A percentile compares a stretch with the other conserved stretches of the same genome.
Evolutionary conservation across 2,329 filamentous ascomycete genomes (phyloP).

Genomic region (Lachnellula occidentalis): DNA sequence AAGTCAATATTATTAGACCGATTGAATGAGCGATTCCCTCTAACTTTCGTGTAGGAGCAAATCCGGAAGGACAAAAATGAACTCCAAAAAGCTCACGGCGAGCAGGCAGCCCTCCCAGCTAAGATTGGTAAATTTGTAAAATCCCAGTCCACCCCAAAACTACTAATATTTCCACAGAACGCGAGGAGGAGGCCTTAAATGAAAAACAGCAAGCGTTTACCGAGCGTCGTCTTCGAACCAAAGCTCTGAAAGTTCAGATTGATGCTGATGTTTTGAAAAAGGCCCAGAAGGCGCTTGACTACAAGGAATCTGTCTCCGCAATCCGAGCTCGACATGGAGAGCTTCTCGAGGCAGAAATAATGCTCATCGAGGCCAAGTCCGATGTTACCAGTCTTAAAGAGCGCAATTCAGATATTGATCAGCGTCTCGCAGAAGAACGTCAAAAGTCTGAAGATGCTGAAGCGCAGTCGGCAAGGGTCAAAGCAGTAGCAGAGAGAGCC

Average conservation of each 20-base stretch:
- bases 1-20: no score
- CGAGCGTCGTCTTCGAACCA: constrained; percentile 38
- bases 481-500: constrained; percentile 36
- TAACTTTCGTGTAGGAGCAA: constrained; percentile 34
- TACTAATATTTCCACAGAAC: constrained; percentile 28
- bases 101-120: constrained; percentile 62
- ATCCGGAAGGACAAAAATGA: constrained; percentile 59
- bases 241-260: constrained; percentile 46
- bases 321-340: constrained; percentile 58
- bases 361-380: constrained; percentile 73
- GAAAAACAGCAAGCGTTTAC: constrained; percentile 33
- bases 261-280: constrained; percentile 53
- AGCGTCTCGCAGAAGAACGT: constrained; percentile 44
- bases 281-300: constrained; percentile 46
- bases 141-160: background rate
- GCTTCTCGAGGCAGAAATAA: constrained; percentile 64
- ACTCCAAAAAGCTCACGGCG: constrained; percentile 60
- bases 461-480: constrained; percentile 35
- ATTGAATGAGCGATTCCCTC: background rate
- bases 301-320: constrained; percentile 54
- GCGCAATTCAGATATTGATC: constrained; percentile 56
- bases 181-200: constrained; percentile 33
- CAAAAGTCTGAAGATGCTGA: constrained; percentile 35
- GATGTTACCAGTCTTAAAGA: constrained; percentile 66
- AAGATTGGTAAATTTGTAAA: constrained; percentile 57